Evolutionary conservation across 805 yeast genomes (phyloP).

Genomic region (Ogataea pilisensis): DNA sequence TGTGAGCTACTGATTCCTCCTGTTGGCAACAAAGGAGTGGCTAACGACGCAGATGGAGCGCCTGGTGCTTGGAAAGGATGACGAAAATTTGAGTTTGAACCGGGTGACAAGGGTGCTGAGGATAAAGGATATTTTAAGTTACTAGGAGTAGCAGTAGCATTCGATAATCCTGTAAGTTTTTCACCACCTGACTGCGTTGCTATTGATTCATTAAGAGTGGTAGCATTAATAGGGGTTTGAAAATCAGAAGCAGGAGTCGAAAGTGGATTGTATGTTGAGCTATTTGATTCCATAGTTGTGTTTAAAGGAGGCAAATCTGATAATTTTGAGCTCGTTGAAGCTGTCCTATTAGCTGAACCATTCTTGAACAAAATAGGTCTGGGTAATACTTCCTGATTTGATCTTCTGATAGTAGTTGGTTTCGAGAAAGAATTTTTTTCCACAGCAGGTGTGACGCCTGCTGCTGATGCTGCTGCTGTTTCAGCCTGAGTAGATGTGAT

Average conservation of each 20-base stretch:
- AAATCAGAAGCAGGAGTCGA: neutral
- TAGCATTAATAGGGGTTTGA: neutral
- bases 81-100: neutral
- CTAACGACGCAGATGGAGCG: neutral
- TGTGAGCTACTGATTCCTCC: neutral
- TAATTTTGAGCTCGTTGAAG: slow-evolving; percentile 11
- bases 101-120: neutral
- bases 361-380: slow-evolving; percentile 20
- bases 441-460: neutral
- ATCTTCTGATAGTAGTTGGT: neutral
- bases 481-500: too few species aligned
- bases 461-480: too few species aligned
- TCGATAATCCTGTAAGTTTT: too few species aligned
- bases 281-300: slow-evolving; percentile 3
- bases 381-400: slow-evolving; percentile 10
- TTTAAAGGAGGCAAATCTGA: slow-evolving; percentile 22
- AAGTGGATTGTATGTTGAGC: neutral
- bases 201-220: neutral
- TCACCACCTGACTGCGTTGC: too few species aligned
- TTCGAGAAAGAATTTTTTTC: neutral
- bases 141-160: too few species aligned
- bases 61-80: neutral
- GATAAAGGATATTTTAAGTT: neutral
- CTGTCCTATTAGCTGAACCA: slow-evolving; percentile 7
- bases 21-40: neutral